Base-by-base conservation (phyloP, 163 green algal genomes). In the Dunaliella salina region DNA sequence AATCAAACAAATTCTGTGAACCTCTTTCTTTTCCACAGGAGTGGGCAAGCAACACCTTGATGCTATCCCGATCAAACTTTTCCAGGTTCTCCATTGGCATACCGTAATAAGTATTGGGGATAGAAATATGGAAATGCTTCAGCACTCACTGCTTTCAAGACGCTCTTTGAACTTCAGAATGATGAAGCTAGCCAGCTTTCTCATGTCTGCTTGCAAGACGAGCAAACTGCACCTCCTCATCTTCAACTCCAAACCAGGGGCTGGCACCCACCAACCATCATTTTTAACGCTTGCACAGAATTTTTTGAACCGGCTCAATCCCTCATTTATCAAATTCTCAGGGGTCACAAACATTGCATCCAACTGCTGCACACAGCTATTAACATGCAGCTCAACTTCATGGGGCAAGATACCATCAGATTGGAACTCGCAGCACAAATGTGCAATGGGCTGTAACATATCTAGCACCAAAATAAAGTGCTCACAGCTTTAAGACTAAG, bases 401-500 rank as follows among this genome's bases (percentile, higher is more conserved):
- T 75, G 63, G 20, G 63, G 63, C 63, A 75, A 29, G 22, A 75
- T 29, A 12, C 24, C 63, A 75, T 75, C 63, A 30, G 63, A 26
- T 75, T 75, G 63, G 22, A 75, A 75, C 24, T 8, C 24, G 24
- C 63, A 30, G 24, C 63, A 75, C 63, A 75, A 29, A 75, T 3
- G 24, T 1, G 63, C 24, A 26, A 75, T 29, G 24, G 63, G 63
- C 24, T 75, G 63, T 12, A 75, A 29, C 63, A 75, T 75, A 29
- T 75, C 63, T 29, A 75, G 63, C 63, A 75, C 63, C 63, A 75
- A 75, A 75, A 75, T 29, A 75, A 75, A 30, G 63, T 75, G 63
- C 22, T 75, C 63, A 75, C 22, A 75, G 63, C 24, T 29, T 75
- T 75, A 30, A 75, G 24, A 12, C 63, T 75, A 26, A 75, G 24